Evolutionary conservation across 768 basidiomycete genomes (phyloP), one percentile per base, ranked within the genome.

Genomic region (Mycena pura): DNA sequence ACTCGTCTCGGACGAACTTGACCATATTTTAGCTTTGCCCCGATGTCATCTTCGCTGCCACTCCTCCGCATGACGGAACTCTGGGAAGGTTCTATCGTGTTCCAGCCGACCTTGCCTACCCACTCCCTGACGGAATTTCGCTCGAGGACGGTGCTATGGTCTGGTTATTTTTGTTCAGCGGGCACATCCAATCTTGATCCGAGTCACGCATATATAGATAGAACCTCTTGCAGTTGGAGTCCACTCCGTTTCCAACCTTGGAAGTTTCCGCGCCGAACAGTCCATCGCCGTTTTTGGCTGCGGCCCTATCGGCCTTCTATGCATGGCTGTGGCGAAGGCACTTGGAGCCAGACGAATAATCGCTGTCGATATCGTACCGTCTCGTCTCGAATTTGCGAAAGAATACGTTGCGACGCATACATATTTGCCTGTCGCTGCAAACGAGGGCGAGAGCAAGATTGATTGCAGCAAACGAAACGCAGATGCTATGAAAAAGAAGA

Each of bases 101-200:
- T 56, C 93, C 95, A 15, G 87, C 87, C 24, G 92, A 97, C 73
- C 83, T 97, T 22, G 90, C 88, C 52, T 95, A 93, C 74, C 82
- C 79, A 36, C 86, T 99, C 13, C 95, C 95, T 3, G 84, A 89
- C n/a, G 81, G 86, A 70, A 85, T 98, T 46, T 85, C 89, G 19
- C 84, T 96, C 14, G 96, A 96, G 74, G 95, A 99, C 72, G 96
- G 96, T 29, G 95, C 96, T 6, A 91, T 98, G 92, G 92, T 92
- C 56, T 48, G 78, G n/a, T n/a, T n/a, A n/a, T 34, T 10, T n/a
- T 24, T 11, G 1, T 15, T 64, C 34, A 13, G 39, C 15, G 25
- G 32, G n/a, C 45, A 6, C 19, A 27, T 27, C 9, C 47, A 38
- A 34, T 43, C 47, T n/a, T n/a, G n/a, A n/a, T n/a, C n/a, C n/a